Evolutionary conservation across 2,329 filamentous ascomycete genomes (phyloP).

Genomic region (Magnaporthiopsis incrustans): DNA sequence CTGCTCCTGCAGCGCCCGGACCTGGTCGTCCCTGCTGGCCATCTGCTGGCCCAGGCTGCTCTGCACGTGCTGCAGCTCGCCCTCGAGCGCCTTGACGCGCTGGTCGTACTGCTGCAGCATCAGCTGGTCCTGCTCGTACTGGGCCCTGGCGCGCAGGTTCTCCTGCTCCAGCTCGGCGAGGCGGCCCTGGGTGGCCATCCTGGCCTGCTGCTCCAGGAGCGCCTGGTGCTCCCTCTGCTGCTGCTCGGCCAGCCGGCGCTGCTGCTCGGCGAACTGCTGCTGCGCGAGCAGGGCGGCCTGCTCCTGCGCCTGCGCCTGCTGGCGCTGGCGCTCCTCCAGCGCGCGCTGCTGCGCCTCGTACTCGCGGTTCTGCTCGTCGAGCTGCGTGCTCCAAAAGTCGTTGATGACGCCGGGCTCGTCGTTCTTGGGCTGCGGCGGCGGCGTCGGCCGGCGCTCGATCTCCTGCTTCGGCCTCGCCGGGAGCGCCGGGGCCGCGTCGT

Average conservation of each 20-base stretch:
- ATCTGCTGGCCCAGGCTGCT: conserved; percentile 79
- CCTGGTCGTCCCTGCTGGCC: conserved; percentile 87
- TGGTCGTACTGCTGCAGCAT: conserved; percentile 96
- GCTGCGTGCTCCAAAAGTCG: conserved; percentile 95
- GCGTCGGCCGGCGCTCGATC: conserved; percentile 60
- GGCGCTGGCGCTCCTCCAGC: conserved; percentile 78
- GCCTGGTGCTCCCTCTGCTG: conserved; percentile 87
- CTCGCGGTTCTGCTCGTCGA: conserved; percentile 84
- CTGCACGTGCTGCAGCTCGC: conserved; percentile 75
- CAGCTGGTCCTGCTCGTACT: conserved; percentile 95
- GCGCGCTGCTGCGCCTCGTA: conserved; percentile 92
- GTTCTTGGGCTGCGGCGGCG: conserved; percentile 57
- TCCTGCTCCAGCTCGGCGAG: conserved; percentile 91
- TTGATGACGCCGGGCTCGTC: conserved; percentile 91
- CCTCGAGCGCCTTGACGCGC: conserved; percentile 85
- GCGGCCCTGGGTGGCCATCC: conserved; percentile 92
- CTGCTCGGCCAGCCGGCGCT: conserved; percentile 78
- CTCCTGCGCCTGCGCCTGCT: conserved; percentile 73
- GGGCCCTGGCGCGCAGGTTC: conserved; percentile 86
- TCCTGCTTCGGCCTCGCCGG: conserved; percentile 73
- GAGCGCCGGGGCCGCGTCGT: conserved; percentile 74
- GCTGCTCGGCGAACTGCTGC: conserved; percentile 93
- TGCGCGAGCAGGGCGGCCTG: conserved; percentile 79
- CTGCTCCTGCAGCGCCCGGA: conserved; percentile 86
- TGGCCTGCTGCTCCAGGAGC: conserved; percentile 76